Conservation (phyloP, 139 green algal species). For the Tetraselmis chui region DNA sequence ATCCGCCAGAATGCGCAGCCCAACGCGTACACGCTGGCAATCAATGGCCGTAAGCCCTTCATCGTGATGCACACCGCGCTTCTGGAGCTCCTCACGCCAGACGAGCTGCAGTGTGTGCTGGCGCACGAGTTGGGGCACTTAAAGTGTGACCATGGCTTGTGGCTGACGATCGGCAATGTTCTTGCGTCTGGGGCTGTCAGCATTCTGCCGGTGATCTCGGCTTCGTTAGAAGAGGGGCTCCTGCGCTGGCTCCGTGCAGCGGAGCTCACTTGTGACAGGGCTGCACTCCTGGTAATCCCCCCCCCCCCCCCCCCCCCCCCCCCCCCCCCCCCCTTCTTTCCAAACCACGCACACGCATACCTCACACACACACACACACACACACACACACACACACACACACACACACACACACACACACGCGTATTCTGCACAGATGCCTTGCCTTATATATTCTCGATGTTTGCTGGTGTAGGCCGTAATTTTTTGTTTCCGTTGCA, state of each 20-base stretch:
- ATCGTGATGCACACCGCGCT: slow-evolving; percentile 92
- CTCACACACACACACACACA: too few species aligned
- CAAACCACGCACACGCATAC: too few species aligned
- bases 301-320: background rate
- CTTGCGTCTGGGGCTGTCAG: slow-evolving; percentile 70
- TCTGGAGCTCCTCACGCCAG: slow-evolving; percentile 81
- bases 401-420: too few species aligned
- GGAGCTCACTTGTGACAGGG: slow-evolving; percentile 93
- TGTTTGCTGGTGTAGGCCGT: background rate
- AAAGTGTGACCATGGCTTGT: slow-evolving; percentile 93
- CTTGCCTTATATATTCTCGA: background rate
- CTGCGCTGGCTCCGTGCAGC: slow-evolving; percentile 82
- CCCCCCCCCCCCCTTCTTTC: too few species aligned
- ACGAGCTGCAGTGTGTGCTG: slow-evolving; percentile 79
- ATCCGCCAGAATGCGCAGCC: slow-evolving; percentile 76
- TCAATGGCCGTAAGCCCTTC: slow-evolving; percentile 82
- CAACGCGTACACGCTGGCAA: slow-evolving; percentile 94
- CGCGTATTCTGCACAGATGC: background rate
- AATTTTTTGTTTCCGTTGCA: too few species aligned
- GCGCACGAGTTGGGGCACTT: slow-evolving; percentile 73
- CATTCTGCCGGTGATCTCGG: slow-evolving; percentile 53
- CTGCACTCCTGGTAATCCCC: slow-evolving; percentile 74
- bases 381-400: too few species aligned
- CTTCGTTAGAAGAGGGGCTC: slow-evolving; percentile 60
- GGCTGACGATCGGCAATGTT: slow-evolving; percentile 87